Evolutionary conservation across 2,329 filamentous ascomycete genomes (phyloP), one percentile per base, ranked within the genome.

Genomic region (Alternaria tenuissima): DNA sequence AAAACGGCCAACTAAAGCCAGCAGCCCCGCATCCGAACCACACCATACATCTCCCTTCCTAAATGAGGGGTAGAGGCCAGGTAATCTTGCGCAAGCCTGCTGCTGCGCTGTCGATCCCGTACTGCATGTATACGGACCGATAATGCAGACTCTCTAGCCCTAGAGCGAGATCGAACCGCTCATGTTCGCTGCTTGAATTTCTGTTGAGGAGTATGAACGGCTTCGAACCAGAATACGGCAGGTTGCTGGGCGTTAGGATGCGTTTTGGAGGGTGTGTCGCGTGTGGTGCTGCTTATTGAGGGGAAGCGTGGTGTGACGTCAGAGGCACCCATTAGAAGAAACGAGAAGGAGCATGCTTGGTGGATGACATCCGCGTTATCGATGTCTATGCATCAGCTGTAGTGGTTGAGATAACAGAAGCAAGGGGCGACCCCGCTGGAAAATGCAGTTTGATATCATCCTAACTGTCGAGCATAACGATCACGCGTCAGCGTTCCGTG

Each of bases 281-380:
- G 46, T 48, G 14, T n/a, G 30, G 12, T 36, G 46, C 34, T 48
- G 46, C 30, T 48, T 24, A 36, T 48, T 48, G 46, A 36, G 46
- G 46, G 32, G 34, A 26, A 49, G 32, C 20, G 46, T n/a, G 22
- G 20, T 22, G 32, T 49, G 46, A 49, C 46, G 46, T 49, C 46
- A 49, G 32, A 14, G 22, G 30, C 12, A 14, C 38, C 8, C 34
- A n/a, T 41, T 4, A 2, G 3, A 22, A 12, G 38, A 22, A 22
- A 22, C 18, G 11, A 24, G 20, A 22, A 22, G 22, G 22, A 41
- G 9, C 12, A n/a, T 38, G 30, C 14, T n/a, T 49, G 14, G 14
- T 9, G 30, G 22, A 14, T 24, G 20, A 20, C 20, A 49, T 26
- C 20, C 32, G 26, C 32, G 20, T 49, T 36, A 24, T 48, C 18